Conservation (phyloP, 1,284 basidiomycete genomes). For the Microstroma glucosiphilum region DNA sequence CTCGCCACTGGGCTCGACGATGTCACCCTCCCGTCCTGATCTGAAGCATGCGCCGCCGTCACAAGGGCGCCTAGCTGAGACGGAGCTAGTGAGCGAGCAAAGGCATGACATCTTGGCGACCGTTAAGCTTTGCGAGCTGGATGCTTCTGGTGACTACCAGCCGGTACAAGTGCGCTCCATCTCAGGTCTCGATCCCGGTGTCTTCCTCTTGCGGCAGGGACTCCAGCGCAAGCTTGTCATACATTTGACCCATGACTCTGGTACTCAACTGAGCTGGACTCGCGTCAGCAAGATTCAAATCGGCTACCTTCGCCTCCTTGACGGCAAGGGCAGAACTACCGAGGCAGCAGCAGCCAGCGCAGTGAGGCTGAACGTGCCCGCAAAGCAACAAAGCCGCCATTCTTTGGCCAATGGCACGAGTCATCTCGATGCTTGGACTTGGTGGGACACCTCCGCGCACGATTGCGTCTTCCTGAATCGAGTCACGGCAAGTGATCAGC, state of each 20-base stretch:
- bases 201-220: conserved; percentile 82
- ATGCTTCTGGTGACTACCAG: conserved; percentile 72
- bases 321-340: conserved; percentile 72
- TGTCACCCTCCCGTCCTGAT: not conserved
- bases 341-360: conserved; percentile 58
- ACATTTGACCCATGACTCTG: conserved; percentile 76
- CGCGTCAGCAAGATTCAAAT: conserved; percentile 69
- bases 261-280: conserved; percentile 77
- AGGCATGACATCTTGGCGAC: conserved; percentile 80
- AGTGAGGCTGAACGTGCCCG: conserved; percentile 26
- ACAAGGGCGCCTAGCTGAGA: conserved; percentile 62
- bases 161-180: conserved; percentile 76
- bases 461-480: conserved; percentile 78
- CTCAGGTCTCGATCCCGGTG: conserved; percentile 70
- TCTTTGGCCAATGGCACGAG: conserved; percentile 36
- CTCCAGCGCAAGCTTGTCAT: conserved; percentile 77
- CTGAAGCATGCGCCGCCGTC: conserved; percentile 16
- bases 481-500: conserved; percentile 70
- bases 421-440: conserved; percentile 38
- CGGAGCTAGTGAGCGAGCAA: conserved; percentile 81
- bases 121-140: conserved; percentile 79
- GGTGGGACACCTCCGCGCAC: conserved; percentile 94
- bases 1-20: conserved; percentile 53
- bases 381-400: conserved; percentile 32
- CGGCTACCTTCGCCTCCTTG: conserved; percentile 76